Evolutionary conservation across 768 basidiomycete species (phyloP).

Genomic region (Boletellus sp.): DNA sequence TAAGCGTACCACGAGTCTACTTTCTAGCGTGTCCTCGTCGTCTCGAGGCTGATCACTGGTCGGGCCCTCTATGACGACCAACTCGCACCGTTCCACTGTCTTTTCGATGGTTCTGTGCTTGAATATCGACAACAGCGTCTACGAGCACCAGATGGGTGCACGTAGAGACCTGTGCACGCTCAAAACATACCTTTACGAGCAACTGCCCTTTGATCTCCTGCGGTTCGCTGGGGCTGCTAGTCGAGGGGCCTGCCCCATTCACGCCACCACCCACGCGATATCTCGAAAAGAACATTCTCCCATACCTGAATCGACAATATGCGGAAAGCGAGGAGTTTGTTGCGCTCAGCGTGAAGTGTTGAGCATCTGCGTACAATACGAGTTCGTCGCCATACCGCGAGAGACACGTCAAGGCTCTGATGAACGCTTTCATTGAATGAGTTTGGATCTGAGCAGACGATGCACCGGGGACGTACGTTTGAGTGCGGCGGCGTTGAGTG

Average conservation of each 20-base stretch:
- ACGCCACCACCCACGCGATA: conserved; percentile 44
- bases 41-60: conserved; percentile 31
- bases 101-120: conserved; percentile 75
- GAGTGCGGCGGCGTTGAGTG: conserved; percentile 55
- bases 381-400: conserved; percentile 83
- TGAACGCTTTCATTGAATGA: conserved; percentile 53
- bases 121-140: conserved; percentile 72
- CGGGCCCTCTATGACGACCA: conserved; percentile 61
- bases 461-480: conserved; percentile 35
- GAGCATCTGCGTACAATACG: conserved; percentile 58
- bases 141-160: not conserved
- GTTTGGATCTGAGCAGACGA: conserved; percentile 14
- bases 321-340: conserved; percentile 82
- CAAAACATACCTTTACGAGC: conserved; percentile 54
- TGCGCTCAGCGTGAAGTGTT: conserved; percentile 60
- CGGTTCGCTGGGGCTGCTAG: conserved; percentile 23
- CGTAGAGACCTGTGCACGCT: not conserved
- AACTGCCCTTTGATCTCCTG: conserved; percentile 65
- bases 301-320: conserved; percentile 74
- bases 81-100: conserved; percentile 70
- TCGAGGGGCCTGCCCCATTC: conserved; percentile 13
- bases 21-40: conserved; percentile 59
- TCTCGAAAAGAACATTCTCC: conserved; percentile 63
- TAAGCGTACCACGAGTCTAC: conserved; percentile 65
- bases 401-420: conserved; percentile 69